These are phyloP conservation scores for Wickerhamomyces alni DNA, from an alignment of 805 yeast genomes.

Conservation along the genomic window DNA sequence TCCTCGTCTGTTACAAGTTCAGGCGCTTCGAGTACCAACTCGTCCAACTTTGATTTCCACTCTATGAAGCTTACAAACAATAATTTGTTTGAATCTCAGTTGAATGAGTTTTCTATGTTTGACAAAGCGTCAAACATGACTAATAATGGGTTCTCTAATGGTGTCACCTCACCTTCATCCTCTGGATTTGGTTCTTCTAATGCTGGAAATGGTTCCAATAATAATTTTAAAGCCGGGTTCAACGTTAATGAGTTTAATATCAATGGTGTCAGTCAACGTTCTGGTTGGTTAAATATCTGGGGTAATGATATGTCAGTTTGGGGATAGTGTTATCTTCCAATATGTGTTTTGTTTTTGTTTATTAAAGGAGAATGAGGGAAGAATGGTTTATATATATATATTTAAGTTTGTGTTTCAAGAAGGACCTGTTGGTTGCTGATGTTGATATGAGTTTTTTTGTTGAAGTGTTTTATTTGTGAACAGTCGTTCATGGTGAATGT, in stretches of 20 bases:
- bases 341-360: neutral
- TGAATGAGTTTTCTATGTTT: too few species aligned
- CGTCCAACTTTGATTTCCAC: neutral
- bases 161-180: too few species aligned
- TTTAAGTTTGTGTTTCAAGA: too few species aligned
- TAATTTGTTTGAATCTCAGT: neutral
- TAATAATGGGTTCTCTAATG: too few species aligned
- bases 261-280: neutral
- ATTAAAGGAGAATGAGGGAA: too few species aligned
- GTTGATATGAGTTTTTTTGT: too few species aligned
- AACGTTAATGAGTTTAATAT: slow-evolving; percentile 1
- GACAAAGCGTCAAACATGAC: too few species aligned
- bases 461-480: neutral
- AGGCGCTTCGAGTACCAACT: slow-evolving; percentile 3
- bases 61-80: neutral
- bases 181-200: neutral
- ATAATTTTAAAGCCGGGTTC: slow-evolving; percentile 2
- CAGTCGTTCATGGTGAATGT: neutral
- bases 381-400: too few species aligned
- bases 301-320: slow-evolving; percentile 26
- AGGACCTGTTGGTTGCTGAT: too few species aligned
- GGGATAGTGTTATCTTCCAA: slow-evolving; percentile 10
- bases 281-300: slow-evolving; percentile 26
- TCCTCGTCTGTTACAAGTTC: slow-evolving; percentile 19
- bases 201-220: neutral